Evolutionary conservation across 2,329 filamentous ascomycete species (phyloP).

Genomic region (Thielaviopsis euricoi): DNA sequence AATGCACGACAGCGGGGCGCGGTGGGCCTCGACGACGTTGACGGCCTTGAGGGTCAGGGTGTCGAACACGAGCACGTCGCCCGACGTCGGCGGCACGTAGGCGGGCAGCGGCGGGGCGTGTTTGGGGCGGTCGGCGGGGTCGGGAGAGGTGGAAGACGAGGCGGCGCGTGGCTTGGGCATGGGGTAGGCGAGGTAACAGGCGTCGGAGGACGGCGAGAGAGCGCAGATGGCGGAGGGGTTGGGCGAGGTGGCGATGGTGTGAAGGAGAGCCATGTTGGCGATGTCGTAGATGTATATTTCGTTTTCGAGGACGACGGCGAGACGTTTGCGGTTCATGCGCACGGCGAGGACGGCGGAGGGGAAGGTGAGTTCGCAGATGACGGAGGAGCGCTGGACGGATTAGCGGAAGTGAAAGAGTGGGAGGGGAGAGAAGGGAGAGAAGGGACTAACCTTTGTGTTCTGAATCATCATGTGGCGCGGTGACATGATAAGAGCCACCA

Average conservation of each 20-base stretch:
- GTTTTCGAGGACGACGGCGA: slow-evolving; percentile 86
- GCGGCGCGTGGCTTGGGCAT: slow-evolving; percentile 58
- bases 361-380: slow-evolving; percentile 97
- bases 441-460: slow-evolving; percentile 68
- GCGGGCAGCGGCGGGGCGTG: slow-evolving; percentile 64
- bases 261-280: slow-evolving; percentile 89
- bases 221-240: slow-evolving; percentile 86
- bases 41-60: slow-evolving; percentile 77
- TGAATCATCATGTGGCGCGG: slow-evolving; percentile 87
- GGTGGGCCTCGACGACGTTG: slow-evolving; percentile 89
- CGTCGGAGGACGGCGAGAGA: slow-evolving; percentile 83
- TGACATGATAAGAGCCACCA: slow-evolving; percentile 84
- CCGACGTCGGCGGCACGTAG: slow-evolving; percentile 69
- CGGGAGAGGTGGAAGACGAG: too few species aligned
- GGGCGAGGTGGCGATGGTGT: slow-evolving; percentile 84
- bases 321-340: slow-evolving; percentile 79
- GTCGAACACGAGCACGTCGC: slow-evolving; percentile 87
- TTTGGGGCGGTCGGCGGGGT: slow-evolving; percentile 47
- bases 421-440: neutral
- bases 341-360: slow-evolving; percentile 92
- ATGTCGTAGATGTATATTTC: slow-evolving; percentile 98
- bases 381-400: slow-evolving; percentile 41
- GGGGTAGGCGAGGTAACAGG: slow-evolving; percentile 90
- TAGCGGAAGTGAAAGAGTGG: neutral
- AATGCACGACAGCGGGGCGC: slow-evolving; percentile 77